Base-by-base conservation (phyloP, 1,139 yeast genomes). In the Debaryomycetaceae sp. region DNA sequence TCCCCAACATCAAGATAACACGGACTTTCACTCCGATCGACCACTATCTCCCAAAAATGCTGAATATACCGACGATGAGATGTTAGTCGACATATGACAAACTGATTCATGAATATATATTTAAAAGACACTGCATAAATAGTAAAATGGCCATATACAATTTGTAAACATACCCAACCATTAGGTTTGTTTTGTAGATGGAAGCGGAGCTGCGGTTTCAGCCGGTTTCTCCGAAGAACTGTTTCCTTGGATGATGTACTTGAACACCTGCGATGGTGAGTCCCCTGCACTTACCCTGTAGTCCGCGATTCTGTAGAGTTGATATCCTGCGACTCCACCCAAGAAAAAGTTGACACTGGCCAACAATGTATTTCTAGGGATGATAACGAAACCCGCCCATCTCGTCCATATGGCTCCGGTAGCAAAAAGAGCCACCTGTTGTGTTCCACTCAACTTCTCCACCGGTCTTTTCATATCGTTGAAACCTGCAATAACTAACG, bases 341-440 rank as follows among this genome's bases (percentile, higher is more conserved):
- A 93, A 74, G 76, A 93, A 93, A 76, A 90, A 89, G 70, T 93
- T 93, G 48, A 93, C 99, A 31, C 95, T 83, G 5, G 98, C 99
- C 56, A 93, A 76, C 49, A 93, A 72, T 55, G 78, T 76, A 70
- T 93, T 93, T 68, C 87, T 85, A 43, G 99, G 99, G 57, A 74
- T 83, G 62, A 93, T 93, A 51, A 90, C 95, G 66, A 90, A 80
- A 2, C 78, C 79, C 31, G 97, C 91, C 99, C 99, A 93, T 65
- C 99, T 83, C 39, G 99, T 93, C 99, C 99, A 93, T 58, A 93
- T 90, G 45, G 81, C 82, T 46, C 98, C 99, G 1, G 99, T 93
- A 41, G 93, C 93, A 57, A 87, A 78, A 48, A 93, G 75, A 0
- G 99, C 96, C 50, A 86, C 64, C 64, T 88, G 96, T 66, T 93